Base-by-base conservation (phyloP, 164 flowering plant genomes). In the Litsea cubeba region DNA sequence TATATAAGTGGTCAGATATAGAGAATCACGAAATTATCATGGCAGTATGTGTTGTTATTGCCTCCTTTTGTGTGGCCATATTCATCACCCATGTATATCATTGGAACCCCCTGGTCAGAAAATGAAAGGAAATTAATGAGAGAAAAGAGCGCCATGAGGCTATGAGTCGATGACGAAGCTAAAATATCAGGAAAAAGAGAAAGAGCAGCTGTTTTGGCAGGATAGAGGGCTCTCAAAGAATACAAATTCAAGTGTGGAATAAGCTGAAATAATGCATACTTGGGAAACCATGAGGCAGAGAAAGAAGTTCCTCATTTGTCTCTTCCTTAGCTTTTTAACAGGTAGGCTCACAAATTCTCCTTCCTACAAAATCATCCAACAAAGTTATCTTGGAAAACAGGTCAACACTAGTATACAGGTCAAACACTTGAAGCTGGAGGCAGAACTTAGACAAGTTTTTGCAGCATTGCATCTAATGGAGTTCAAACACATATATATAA, bases 51-150 rank as follows among this genome's bases (percentile, higher is more conserved):
- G 74, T 95, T 95, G 87, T 95, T 95, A 86, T 95, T 95, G 78
- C 97, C 98, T 50, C 97, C 97, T 85, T 95, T 95, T 5, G 97
- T 91, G 79, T 95, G 98, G 50, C 98, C 97, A 78, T 91, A 92
- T 81, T 95, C 98, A 75, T 92, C 98, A 18, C 98, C 98, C 98
- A 91, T 95, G 77, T 83, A 85, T 62, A 92, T 86, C 98, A 94
- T 91, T 3, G 97, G 98, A n/a, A 91, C 93, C 76, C 98, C 98
- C 98, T 94, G 84, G 62, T 71, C 65, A 79, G 69, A 79, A 80
- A 63, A 76, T 0, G 22, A 79, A 73, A 80, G 62, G 57, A 60
- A 50, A 74, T 14, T 18, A 18, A 70, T 76, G 32, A 79, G 64
- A 23, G 11, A 63, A 71, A n/a, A 74, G 67, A 30, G 35, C 35